phyloP scores from a whole-genome alignment of 306 rosid species.

The Gleditsia sinensis region DNA sequence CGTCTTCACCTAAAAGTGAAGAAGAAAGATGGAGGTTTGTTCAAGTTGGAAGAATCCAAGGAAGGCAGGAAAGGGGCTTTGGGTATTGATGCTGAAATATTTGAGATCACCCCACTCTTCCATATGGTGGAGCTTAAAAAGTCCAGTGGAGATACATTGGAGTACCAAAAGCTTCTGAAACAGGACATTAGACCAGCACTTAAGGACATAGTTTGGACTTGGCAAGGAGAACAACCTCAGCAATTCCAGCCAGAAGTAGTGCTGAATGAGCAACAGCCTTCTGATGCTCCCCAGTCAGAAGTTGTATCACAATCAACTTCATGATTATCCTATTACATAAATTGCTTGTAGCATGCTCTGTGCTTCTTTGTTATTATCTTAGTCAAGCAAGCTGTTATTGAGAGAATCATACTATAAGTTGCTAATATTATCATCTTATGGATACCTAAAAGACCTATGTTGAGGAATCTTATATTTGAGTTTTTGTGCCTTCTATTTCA shows the following conservation, averaged over 20 bases:
- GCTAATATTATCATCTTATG: constrained; percentile 9
- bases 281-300: constrained; percentile 32
- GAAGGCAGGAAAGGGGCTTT: constrained; percentile 80
- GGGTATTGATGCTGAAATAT: constrained; percentile 77
- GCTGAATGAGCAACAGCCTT: constrained; percentile 44
- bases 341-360: constrained; percentile 24
- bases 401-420: constrained; percentile 9
- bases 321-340: neutral
- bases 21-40: constrained; percentile 75
- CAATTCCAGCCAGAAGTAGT: constrained; percentile 40
- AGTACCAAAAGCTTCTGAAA: constrained; percentile 68
- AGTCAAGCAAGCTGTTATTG: neutral
- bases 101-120: constrained; percentile 73
- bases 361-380: constrained; percentile 4
- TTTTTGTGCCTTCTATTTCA: constrained; percentile 10
- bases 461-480: constrained; percentile 18
- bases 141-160: constrained; percentile 75
- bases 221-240: constrained; percentile 82
- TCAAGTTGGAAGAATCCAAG: constrained; percentile 72
- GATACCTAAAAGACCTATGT: neutral
- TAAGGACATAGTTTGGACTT: constrained; percentile 84
- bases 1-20: constrained; percentile 58
- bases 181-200: constrained; percentile 83
- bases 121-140: constrained; percentile 86
- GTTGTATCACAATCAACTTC: constrained; percentile 23